Percentiles rank a stretch among this genome's conserved stretches.
phyloP scores from a whole-genome alignment of 208 protist species.

The Acanthamoeba sp. region DNA sequence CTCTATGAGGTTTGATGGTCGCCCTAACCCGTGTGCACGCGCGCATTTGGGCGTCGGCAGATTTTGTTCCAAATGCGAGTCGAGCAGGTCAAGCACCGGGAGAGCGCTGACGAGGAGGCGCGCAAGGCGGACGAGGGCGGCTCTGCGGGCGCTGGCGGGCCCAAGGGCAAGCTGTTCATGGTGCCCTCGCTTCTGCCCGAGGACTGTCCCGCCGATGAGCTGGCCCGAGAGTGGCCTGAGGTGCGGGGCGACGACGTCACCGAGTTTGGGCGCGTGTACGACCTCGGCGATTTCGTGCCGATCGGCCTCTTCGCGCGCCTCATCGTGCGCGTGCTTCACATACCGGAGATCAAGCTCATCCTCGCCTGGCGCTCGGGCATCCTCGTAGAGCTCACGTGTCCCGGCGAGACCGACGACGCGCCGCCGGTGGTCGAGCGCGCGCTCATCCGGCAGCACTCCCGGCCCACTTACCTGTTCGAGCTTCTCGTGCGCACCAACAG shows the following conservation, averaged over 20 bases:
- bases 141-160: background rate
- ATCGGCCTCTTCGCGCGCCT: conserved; percentile 54
- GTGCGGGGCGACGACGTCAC: background rate
- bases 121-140: background rate
- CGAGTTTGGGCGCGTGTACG: conserved; percentile 43
- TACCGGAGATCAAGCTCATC: background rate
- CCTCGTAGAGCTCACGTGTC: conserved; percentile 12
- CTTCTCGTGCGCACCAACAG: conserved; percentile 28
- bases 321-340: conserved; percentile 60
- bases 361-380: conserved; percentile 40
- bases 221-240: background rate
- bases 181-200: conserved; percentile 37
- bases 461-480: background rate
- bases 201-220: background rate
- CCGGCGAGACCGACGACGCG: background rate
- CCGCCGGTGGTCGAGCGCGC: background rate
- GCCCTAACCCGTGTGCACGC: no score
- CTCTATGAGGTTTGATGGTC: no score
- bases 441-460: background rate
- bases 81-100: background rate
- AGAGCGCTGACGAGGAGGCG: background rate
- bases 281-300: conserved; percentile 46
- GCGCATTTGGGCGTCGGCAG: background rate
- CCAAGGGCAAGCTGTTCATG: conserved; percentile 38
- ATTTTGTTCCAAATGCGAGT: conserved; percentile 29